Evolutionary conservation across 768 basidiomycete genomes (phyloP), one percentile per base, ranked within the genome.

Genomic region (Suillus cothurnatus): DNA sequence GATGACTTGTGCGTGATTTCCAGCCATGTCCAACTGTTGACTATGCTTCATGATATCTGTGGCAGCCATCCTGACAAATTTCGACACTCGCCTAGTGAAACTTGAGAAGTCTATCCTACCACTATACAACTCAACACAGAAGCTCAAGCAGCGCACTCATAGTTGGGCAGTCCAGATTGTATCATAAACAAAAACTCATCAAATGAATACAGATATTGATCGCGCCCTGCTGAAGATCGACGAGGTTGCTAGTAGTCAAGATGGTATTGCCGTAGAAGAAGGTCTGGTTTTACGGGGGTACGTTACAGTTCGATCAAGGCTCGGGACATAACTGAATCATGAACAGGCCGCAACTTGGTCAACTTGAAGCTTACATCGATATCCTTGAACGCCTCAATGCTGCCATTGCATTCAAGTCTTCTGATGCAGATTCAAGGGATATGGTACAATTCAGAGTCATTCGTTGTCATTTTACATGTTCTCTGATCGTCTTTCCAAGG

Each of bases 41-140:
- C 34, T 21, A 15, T 63, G 26, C 59, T 71, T 80, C 62, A 81
- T 68, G 76, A 69, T 69, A 45, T n/a, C 47, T 14, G 12, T 49
- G 12, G 6, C 73, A 95, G 93, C 90, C 55, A 89, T 94, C 70
- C 81, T 95, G 59, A 88, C 90, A 67, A 93, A 90, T 70, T 93
- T 94, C 71, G 94, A 95, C 74, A 86, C 87, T 1, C 86, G 94
- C 23, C 79, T 95, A 6, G 88, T 90, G 49, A 91, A 89, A 73
- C 84, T 95, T 26, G 94, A 95, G 71, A 94, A 93, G 69, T 90
- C 92, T 2, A 93, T 95, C 61, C 74, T 91, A 17, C 94, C 94
- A 0, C 76, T 95, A n/a, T 92, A 95, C 71, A 85, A 84, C 1
- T 88, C 90, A 4, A 89, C 93, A 0, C 91, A 94, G 73, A 80